Conservation (phyloP, 805 yeast genomes). For the Yamadazyma laniorum region DNA sequence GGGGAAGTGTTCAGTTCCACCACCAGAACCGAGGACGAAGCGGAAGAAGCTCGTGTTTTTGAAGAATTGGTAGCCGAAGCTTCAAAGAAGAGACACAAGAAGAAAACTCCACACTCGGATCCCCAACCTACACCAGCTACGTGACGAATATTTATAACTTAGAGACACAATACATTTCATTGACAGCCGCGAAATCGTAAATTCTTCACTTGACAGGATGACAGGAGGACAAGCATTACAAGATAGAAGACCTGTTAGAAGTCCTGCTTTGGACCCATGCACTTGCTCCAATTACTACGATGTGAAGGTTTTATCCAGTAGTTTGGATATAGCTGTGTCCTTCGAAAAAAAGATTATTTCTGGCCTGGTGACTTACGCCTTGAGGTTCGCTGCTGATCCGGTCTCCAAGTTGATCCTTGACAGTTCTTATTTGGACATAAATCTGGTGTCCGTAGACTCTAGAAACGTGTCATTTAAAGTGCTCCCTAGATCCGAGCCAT, state of each 20-base stretch:
- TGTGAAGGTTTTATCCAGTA: constrained; percentile 20
- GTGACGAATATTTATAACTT: neutral
- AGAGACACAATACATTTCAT: neutral
- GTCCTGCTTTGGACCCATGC: constrained; percentile 24
- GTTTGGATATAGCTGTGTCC: constrained; percentile 21
- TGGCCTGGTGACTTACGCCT: constrained; percentile 24
- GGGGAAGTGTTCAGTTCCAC: constrained; percentile 63
- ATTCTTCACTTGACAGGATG: too few relatives aligned
- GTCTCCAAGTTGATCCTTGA: constrained; percentile 19
- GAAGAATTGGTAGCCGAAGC: constrained; percentile 64
- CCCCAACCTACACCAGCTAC: neutral
- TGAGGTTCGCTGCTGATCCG: constrained; percentile 11
- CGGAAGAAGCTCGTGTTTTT: constrained; percentile 72
- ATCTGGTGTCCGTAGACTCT: constrained; percentile 20
- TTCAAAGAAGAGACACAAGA: constrained; percentile 40
- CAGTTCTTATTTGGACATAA: constrained; percentile 25
- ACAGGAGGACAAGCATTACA: constrained; percentile 9
- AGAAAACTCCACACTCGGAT: constrained; percentile 12
- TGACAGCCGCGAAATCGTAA: too few relatives aligned
- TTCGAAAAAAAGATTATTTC: constrained; percentile 22
- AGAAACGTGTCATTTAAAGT: constrained; percentile 9
- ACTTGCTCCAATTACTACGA: constrained; percentile 28
- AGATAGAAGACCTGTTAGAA: constrained; percentile 8
- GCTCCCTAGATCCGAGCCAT: constrained; percentile 15
- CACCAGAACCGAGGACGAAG: constrained; percentile 64